phyloP scores from a whole-genome alignment of 176 grass and related monocot species.

The Aegilops longissima region DNA sequence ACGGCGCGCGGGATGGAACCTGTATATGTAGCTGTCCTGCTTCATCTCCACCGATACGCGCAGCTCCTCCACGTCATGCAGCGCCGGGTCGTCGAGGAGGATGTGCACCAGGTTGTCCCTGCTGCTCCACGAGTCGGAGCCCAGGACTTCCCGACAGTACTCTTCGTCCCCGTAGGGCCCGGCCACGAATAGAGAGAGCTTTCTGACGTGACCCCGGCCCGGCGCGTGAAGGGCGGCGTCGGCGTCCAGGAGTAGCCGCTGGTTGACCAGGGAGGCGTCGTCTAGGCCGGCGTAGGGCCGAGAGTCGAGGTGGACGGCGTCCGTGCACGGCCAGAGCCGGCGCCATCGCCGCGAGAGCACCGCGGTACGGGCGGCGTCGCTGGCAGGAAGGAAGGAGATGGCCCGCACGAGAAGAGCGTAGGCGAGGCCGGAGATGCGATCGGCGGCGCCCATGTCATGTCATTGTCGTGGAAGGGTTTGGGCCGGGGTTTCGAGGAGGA shows the following conservation, averaged over 20 bases:
- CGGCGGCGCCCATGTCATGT: not conserved
- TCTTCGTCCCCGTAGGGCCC: not conserved
- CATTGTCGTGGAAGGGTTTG: not conserved
- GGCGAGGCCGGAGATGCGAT: not conserved
- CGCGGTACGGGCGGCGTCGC: too few relatives aligned
- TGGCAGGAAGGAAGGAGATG: not conserved
- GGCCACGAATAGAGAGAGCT: not conserved
- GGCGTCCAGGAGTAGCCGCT: not conserved
- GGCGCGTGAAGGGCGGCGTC: not conserved
- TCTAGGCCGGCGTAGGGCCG: not conserved
- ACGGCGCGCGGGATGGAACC: not conserved
- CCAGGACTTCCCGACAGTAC: not conserved
- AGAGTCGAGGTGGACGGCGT: not conserved
- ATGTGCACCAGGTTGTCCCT: not conserved
- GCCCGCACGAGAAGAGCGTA: not conserved
- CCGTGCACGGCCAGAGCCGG: not conserved
- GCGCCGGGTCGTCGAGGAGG: not conserved
- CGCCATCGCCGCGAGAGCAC: not conserved
- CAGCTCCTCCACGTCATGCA: not conserved
- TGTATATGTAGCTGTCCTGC: not conserved
- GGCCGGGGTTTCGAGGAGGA: not conserved
- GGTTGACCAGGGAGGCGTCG: not conserved
- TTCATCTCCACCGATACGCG: not conserved
- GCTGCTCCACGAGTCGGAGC: not conserved
- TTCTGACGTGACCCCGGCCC: not conserved